These are phyloP conservation scores for Nakazawaea molendinolei DNA, from an alignment of 805 yeast species.

Conservation along the genomic window DNA sequence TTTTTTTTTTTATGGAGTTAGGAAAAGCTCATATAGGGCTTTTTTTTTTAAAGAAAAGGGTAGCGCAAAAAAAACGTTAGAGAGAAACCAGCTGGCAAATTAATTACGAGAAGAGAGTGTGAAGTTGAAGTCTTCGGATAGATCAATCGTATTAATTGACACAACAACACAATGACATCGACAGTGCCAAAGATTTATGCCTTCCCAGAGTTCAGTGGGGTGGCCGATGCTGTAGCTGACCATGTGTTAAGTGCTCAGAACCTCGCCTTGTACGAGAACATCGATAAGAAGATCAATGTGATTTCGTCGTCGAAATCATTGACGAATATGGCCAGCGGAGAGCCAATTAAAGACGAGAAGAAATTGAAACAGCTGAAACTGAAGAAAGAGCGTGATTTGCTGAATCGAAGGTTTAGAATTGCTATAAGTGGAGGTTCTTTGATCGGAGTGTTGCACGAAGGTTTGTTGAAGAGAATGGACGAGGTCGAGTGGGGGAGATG, in stretches of 20 bases:
- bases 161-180: constrained; percentile 64
- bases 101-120: too few species aligned
- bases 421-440: constrained; percentile 94
- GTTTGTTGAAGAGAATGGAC: constrained; percentile 60
- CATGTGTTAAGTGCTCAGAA: constrained; percentile 89
- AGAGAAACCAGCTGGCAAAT: too few species aligned
- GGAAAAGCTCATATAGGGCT: too few species aligned
- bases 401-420: constrained; percentile 72
- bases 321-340: constrained; percentile 12
- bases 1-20: too few species aligned
- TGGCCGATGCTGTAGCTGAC: constrained; percentile 96
- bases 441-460: constrained; percentile 80
- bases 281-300: constrained; percentile 17
- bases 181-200: constrained; percentile 92
- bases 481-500: constrained; percentile 88
- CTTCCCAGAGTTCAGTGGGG: constrained; percentile 82
- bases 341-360: constrained; percentile 7
- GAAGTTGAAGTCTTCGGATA: too few species aligned
- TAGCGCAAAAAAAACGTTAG: too few species aligned
- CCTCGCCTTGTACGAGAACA: constrained; percentile 40
- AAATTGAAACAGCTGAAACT: constrained; percentile 20
- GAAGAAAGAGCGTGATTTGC: constrained; percentile 41
- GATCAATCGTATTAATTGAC: too few species aligned
- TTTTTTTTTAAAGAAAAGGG: too few species aligned
- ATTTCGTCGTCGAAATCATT: constrained; percentile 14